These are phyloP conservation scores for Talaromyces sp. DNA, from an alignment of 2,329 filamentous ascomycete species.

Conservation along the genomic window DNA sequence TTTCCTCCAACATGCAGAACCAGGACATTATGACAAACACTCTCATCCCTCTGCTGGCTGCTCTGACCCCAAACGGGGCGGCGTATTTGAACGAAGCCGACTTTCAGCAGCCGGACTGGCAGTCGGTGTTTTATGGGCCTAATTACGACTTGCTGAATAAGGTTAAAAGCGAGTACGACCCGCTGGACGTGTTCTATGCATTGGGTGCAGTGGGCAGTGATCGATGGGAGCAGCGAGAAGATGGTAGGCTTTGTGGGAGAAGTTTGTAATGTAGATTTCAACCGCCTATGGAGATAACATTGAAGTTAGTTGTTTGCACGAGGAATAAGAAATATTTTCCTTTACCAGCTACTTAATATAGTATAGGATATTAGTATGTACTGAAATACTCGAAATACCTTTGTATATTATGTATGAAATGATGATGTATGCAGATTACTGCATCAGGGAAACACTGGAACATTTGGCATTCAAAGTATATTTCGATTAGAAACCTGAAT, in stretches of 20 bases:
- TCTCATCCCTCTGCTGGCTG: conserved; percentile 34
- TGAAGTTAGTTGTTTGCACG: too few relatives aligned
- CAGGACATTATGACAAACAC: conserved; percentile 16
- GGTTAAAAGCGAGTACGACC: conserved; percentile 41
- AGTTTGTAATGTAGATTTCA: too few relatives aligned
- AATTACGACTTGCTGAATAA: conserved; percentile 33
- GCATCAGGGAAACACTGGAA: too few relatives aligned
- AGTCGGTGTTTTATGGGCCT: conserved; percentile 37
- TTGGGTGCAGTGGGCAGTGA: conserved; percentile 36
- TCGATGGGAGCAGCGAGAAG: conserved; percentile 21
- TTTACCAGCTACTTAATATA: too few relatives aligned
- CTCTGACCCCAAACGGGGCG: conserved; percentile 32
- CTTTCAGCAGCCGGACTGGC: conserved; percentile 36
- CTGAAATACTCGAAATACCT: too few relatives aligned
- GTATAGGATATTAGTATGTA: too few relatives aligned
- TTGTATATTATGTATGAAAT: too few relatives aligned
- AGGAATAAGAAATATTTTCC: too few relatives aligned
- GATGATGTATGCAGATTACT: too few relatives aligned
- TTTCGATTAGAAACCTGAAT: too few relatives aligned
- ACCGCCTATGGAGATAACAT: too few relatives aligned
- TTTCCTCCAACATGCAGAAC: conserved; percentile 16
- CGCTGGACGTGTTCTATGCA: conserved; percentile 35
- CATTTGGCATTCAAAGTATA: too few relatives aligned
- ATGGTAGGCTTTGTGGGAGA: conserved; percentile 1
- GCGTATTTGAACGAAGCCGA: conserved; percentile 41